Conservation (phyloP, 805 yeast species). For the Spathaspora gorwiae region DNA sequence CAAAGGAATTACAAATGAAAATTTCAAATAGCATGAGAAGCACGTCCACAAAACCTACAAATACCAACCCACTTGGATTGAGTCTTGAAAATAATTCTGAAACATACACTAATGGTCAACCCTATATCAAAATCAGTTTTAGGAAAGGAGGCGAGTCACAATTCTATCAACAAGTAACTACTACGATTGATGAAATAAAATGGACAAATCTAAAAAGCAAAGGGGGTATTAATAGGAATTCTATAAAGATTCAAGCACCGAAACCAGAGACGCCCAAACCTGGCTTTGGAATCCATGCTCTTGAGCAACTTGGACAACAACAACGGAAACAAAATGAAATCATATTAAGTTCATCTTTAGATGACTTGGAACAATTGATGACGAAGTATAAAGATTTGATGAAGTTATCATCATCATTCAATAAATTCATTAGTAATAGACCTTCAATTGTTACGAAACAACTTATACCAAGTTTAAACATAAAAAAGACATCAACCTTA, state of each 20-base stretch:
- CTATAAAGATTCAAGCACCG: constrained; percentile 19
- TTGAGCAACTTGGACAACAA: constrained; percentile 54
- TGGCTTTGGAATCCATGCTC: constrained; percentile 65
- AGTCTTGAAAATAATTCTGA: constrained; percentile 27
- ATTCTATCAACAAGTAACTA: constrained; percentile 41
- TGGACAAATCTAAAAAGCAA: constrained; percentile 42
- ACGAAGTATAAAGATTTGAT: constrained; percentile 73
- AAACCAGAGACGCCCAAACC: constrained; percentile 1
- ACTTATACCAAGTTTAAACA: constrained; percentile 30
- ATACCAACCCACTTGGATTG: constrained; percentile 13
- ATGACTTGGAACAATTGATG: constrained; percentile 73
- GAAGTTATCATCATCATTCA: constrained; percentile 46
- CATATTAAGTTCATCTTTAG: constrained; percentile 63
- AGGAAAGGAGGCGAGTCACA: constrained; percentile 64
- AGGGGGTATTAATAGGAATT: constrained; percentile 36
- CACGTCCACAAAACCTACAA: neutral
- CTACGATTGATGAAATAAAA: constrained; percentile 39
- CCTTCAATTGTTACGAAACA: constrained; percentile 1
- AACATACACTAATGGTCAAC: constrained; percentile 24
- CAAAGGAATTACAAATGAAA: neutral
- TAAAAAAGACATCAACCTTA: constrained; percentile 29
- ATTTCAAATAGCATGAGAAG: neutral
- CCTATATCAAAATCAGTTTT: constrained; percentile 67
- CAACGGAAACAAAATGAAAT: constrained; percentile 55
- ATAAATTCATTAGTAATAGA: constrained; percentile 4